Evolutionary conservation across 1,284 basidiomycete species (phyloP), one percentile per base, ranked within the genome.

Genomic region (Ganoderma sp.): DNA sequence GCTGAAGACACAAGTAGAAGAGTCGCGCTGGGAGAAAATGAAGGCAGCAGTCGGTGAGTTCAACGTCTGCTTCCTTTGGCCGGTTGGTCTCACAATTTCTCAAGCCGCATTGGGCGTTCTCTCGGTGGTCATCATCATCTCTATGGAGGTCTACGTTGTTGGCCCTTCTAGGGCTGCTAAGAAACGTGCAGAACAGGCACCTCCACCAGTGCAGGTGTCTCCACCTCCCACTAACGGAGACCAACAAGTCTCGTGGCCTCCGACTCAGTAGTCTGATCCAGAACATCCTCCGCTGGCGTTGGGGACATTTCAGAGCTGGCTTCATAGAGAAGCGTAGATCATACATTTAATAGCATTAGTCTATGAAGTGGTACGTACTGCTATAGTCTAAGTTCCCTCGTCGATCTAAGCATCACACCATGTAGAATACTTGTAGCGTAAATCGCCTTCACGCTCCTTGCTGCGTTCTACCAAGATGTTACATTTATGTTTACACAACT

Each of bases 21-120:
- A 93, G 74, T 90, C 92, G 39, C 95, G 93, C 78, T 97, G 95
- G 96, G 90, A 96, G 75, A 95, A 95, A 65, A 95, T 95, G 83
- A 87, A 94, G 61, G 89, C 92, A 68, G 90, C 93, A 63, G 94
- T 97, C 73, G 83, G 94, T 94, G 73, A 81, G 90, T 86, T 7
- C 39, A 22, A 25, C 32, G 56, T 17, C 43, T 17, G 10, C 32
- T 9, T 48, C 12, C 41, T 8, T 17, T 9, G 22, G 12, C 19
- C 19, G 3, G 3, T n/a, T 45, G 12, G 34, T 12, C 32, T 68
- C 12, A 61, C 37, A 4, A 28, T 32, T n/a, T 19, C n/a, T n/a
- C 4, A 70, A 92, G 90, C 85, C 57, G 86, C 90, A 14, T 82
- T 95, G 42, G 81, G 84, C 32, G 86, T 83, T 5, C 91, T 94